Base-by-base conservation (phyloP, 2,329 filamentous ascomycete genomes). In the Nigrograna mackinnonii region DNA sequence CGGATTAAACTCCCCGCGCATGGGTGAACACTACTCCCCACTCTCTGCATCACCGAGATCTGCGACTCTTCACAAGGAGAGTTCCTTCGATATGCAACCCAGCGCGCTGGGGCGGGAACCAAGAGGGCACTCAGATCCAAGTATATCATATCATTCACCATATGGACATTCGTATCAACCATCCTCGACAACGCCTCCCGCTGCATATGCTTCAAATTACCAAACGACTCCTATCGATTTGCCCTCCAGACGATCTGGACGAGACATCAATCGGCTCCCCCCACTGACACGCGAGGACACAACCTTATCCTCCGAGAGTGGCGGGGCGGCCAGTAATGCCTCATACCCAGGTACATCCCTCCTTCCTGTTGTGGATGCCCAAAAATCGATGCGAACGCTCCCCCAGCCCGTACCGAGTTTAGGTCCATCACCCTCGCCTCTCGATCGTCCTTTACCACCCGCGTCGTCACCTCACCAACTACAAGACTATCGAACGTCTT, bases 261-360 rank as follows among this genome's bases (percentile, higher is more conserved):
- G 64, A 19, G 66, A 69, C 13, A 40, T 55, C 5, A 30, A 50
- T 14, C 52, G 56, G 18, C 52, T 67, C 6, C 68, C 68, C 16
- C 50, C 57, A 11, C 57, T 71, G 22, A 58, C 58, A n/a, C 68
- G 65, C 26, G 66, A 70, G 37, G 68, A 71, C 30, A 69, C 68
- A 3, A 69, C 62, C 1, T 41, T 67, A 28, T 71, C 68, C n/a
- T 70, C 68, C 1, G 64, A 69, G 37, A 68, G 66, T 28, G 54
- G 58, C 37, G 50, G 48, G 5, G 55, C 55, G 24, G 11, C 22
- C 30, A 53, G 49, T 18, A 39, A 44, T 11, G 28, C 47, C 5
- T 20, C 36, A 14, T 52, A 50, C 24, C 44, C 46, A 17, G 42
- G 39, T 30, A 42, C 54, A 13, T 37, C 13, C 14, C 49, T 44